Evolutionary conservation across 305 asterid genomes (phyloP), one percentile per base, ranked within the genome.

Genomic region (Solanum aculeatissimum): DNA sequence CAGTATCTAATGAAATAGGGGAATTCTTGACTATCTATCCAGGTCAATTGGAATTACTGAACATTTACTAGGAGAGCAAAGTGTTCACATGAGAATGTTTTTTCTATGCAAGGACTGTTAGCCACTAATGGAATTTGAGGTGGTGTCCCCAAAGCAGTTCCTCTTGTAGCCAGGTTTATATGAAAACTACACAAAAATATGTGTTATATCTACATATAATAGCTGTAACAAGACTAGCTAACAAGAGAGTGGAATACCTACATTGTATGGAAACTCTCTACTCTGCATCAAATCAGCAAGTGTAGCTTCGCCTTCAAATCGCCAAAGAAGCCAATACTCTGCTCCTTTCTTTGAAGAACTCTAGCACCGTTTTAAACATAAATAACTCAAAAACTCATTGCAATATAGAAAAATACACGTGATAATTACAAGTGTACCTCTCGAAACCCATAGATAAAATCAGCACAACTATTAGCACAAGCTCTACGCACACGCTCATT

Each of bases 321-420:
- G 91, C 99, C 99, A 97, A n/a, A 97, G 83, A 60, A 97, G 95
- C 98, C 98, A 97, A 90, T 92, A 97, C 85, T 97, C 98, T 7
- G 88, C 86, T 79, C 92, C 95, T 90, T 91, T 97, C 92, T 94
- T 97, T 27, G 93, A 90, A 89, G 99, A 95, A 83, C 78, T 91
- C 98, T 95, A 94, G 63, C 84, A 81, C 40, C 21, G 69, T 55
- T 74, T 82, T 49, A 70, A 68, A 83, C 51, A 84, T 38, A 87
- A 13, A 83, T 43, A 84, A 83, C 19, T 38, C 29, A 53, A 47
- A 83, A 55, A 32, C n/a, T 71, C 54, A 29, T 49, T 7, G 68
- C n/a, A 18, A 23, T 81, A 29, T 47, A 18, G 12, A 32, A 54
- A 84, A 40, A 68, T 55, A 69, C 65, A 29, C 43, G 40, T 35